Base-by-base conservation (phyloP, 2,329 filamentous ascomycete genomes). In the Claviceps pazoutovae region DNA sequence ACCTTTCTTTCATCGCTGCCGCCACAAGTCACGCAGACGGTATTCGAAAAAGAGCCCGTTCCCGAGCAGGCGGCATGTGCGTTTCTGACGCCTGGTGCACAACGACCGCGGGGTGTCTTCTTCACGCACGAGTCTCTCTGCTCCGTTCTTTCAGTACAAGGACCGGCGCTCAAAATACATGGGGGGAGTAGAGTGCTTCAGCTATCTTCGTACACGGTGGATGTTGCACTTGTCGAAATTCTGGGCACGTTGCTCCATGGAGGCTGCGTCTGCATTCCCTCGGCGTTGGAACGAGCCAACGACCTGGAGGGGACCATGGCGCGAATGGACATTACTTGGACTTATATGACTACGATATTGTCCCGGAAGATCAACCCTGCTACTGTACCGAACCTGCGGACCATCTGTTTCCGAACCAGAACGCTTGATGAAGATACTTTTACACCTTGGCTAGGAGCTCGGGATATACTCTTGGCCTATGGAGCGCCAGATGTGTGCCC, bases 101-200 rank as follows among this genome's bases (percentile, higher is more conserved):
- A 71, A 49, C 56, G 51, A 45, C 76, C 78, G 0, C 79, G 80
- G 53, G 81, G 79, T 1, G 76, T 82, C 13, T 76, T 82, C 17
- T 78, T 84, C 54, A 77, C 76, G 7, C 83, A 86, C 57, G 67
- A 68, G 0, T 74, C 78, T 1, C 68, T 84, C 1, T 76, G 76
- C 1, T 78, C 79, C 0, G 70, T 73, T 0, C 73, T 79, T 46
- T 59, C 73, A 3, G 71, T 72, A 0, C 75, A 82, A 57, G 74
- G 71, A 0, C 65, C 70, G 0, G 70, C 72, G 0, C 63, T 82
- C 2, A 67, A 71, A 2, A 76, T 80, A 49, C 70, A 68, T 48
- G 66, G 60, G 5, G 64, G 63, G 0, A 80, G 79, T 11, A 72
- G 83, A 4, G 75, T 82, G 6, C 55, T 82, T 36, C 75, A 79